Percentiles rank a stretch among this genome's conserved stretches.
phyloP scores from a whole-genome alignment of 176 grass and related monocot genomes.

The Aechmea fasciata region DNA sequence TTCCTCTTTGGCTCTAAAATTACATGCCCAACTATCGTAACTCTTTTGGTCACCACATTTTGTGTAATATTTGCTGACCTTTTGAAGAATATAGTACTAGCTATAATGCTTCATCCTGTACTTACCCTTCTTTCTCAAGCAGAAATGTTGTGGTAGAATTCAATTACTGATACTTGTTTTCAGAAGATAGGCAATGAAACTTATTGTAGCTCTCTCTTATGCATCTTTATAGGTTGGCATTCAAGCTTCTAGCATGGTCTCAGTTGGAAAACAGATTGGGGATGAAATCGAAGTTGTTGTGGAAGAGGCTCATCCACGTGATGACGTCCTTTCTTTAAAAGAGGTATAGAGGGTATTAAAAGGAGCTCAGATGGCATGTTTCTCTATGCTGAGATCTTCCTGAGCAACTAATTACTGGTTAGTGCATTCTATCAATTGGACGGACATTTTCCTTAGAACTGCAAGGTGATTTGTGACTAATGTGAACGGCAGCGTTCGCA shows the following conservation, averaged over 20 bases:
- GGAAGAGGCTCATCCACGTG: constrained; percentile 62
- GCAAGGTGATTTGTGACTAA: too few species aligned
- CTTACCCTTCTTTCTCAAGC: background rate
- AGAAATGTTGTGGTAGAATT: background rate
- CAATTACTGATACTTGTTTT: background rate
- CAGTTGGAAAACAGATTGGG: constrained; percentile 44
- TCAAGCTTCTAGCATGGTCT: constrained; percentile 48
- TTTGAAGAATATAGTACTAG: background rate
- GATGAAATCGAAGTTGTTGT: constrained; percentile 47
- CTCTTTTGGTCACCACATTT: constrained; percentile 3
- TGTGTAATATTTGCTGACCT: background rate
- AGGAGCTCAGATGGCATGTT: background rate
- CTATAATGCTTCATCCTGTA: background rate
- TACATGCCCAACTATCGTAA: background rate
- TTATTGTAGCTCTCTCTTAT: background rate
- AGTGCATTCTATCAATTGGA: too few species aligned
- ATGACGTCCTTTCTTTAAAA: constrained; percentile 52
- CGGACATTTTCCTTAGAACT: too few species aligned
- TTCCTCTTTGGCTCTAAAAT: constrained; percentile 13
- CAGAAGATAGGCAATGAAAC: background rate
- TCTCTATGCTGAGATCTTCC: too few species aligned
- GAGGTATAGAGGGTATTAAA: constrained; percentile 33
- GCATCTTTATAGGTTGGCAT: constrained; percentile 53
- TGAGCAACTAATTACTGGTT: too few species aligned
- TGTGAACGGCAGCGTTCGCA: too few species aligned